Evolutionary conservation across 1,284 basidiomycete species (phyloP), one percentile per base, ranked within the genome.

Genomic region (Nidula niveotomentosa): DNA sequence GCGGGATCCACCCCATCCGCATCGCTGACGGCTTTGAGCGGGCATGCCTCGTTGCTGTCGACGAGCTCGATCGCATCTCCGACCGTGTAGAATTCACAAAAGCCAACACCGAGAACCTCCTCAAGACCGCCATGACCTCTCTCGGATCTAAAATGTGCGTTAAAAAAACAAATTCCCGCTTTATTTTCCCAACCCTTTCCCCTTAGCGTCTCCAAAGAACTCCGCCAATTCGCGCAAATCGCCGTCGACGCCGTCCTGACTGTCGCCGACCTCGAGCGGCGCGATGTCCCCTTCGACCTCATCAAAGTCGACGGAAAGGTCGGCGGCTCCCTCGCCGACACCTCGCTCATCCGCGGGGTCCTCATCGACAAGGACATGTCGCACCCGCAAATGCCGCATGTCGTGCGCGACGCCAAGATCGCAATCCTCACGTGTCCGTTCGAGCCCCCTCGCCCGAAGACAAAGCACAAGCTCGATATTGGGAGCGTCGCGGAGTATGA

Each of bases 291-390:
- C 56, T 99, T 99, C 73, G 96, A 99, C 76, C 81, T 99, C 60
- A 98, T 99, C 84, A 99, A 99, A 74, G 96, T 99, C 35, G 94
- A 98, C 66, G 96, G 96, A 68, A 99, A 99, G 78, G 95, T 98
- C 60, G 97, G 96, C 53, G 96, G 97, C 46, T 93, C 93, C 8
- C 85, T 99, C 48, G 94, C 94, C 36, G 97, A 99, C 75, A 98
- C 94, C 7, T 83, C 84, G 35, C 84, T 97, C 62, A 95, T 97
- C 71, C 90, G 92, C 65, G 96, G 96, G 65, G 96, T 99, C 44
- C 91, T 99, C 61, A 86, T 99, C 70, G 96, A 99, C 87, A 98
- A 99, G 76, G 96, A 99, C 77, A 96, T 99, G 89, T 98, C 95
- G 18, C 96, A 99, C 69, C 93, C 96, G 8, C 95, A 98, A 75